Evolutionary conservation across 2,329 filamentous ascomycete species (phyloP).

Genomic region (Cryphonectria carpinicola): DNA sequence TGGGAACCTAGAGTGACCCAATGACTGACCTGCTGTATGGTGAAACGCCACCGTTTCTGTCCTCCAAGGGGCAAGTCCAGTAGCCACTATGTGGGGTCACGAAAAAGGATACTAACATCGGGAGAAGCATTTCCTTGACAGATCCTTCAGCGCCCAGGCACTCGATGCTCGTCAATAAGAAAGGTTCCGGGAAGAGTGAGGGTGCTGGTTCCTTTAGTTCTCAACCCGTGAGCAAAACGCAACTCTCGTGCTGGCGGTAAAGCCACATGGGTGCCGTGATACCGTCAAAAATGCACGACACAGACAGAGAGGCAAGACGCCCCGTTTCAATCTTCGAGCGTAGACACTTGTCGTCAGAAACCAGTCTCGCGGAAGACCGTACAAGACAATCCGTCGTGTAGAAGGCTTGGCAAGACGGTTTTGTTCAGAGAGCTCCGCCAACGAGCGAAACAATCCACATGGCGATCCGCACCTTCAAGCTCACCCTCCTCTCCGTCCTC

Average conservation of each 20-base stretch:
- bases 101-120: background rate
- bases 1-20: background rate
- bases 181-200: background rate
- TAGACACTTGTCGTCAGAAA: background rate
- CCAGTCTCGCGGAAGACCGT: background rate
- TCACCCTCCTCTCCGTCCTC: slow-evolving; percentile 79
- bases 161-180: background rate
- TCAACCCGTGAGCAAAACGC: background rate
- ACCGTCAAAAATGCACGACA: background rate
- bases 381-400: background rate
- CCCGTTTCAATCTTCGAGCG: background rate
- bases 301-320: background rate
- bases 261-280: background rate
- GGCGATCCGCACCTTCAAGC: slow-evolving; percentile 80
- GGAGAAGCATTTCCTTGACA: background rate
- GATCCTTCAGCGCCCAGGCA: background rate
- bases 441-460: slow-evolving; percentile 93
- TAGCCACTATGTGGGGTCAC: background rate
- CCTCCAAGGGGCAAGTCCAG: background rate
- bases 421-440: slow-evolving; percentile 76
- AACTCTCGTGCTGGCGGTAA: background rate
- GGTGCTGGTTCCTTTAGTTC: background rate
- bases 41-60: background rate
- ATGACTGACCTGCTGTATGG: background rate
- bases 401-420: background rate